These are phyloP conservation scores for Hypoxylon rickii DNA, from an alignment of 495 filamentous ascomycete species.

Conservation along the genomic window DNA sequence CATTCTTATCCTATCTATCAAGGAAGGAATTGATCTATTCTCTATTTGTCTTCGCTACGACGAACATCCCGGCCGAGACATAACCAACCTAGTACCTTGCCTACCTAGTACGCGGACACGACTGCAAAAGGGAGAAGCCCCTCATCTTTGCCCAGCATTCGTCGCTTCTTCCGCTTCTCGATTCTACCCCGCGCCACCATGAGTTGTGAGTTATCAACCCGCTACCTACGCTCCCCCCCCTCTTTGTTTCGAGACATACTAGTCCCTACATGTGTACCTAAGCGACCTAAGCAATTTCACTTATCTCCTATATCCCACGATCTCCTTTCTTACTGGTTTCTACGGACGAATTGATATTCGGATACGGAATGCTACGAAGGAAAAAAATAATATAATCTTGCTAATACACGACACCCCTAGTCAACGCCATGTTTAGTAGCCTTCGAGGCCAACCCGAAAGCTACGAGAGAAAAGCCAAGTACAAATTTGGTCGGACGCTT, in stretches of 20 bases:
- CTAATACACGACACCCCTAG: conserved; percentile 50
- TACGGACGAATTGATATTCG: conserved; percentile 15
- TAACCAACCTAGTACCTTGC: background rate
- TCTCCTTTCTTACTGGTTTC: conserved; percentile 10
- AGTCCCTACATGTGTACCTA: too few relatives aligned
- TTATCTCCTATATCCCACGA: conserved; percentile 8
- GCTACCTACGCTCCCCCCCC: conserved; percentile 3
- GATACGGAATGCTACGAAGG: too few relatives aligned
- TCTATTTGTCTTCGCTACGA: conserved; percentile 7
- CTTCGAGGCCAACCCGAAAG: conserved; percentile 96
- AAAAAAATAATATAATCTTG: background rate
- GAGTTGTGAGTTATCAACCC: conserved; percentile 46
- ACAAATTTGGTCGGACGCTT: conserved; percentile 89
- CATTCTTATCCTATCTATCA: too few relatives aligned
- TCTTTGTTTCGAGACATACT: conserved; percentile 11
- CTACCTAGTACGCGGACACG: background rate
- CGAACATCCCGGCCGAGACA: background rate
- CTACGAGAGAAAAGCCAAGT: conserved; percentile 97
- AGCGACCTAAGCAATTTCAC: conserved; percentile 3
- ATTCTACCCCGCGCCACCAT: conserved; percentile 39
- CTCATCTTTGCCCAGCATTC: background rate
- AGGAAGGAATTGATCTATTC: too few relatives aligned
- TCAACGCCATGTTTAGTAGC: conserved; percentile 93
- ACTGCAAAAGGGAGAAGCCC: background rate
- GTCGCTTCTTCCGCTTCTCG: conserved; percentile 5